phyloP scores from a whole-genome alignment of 441 rosid species.

The Macaranga tanarius region DNA sequence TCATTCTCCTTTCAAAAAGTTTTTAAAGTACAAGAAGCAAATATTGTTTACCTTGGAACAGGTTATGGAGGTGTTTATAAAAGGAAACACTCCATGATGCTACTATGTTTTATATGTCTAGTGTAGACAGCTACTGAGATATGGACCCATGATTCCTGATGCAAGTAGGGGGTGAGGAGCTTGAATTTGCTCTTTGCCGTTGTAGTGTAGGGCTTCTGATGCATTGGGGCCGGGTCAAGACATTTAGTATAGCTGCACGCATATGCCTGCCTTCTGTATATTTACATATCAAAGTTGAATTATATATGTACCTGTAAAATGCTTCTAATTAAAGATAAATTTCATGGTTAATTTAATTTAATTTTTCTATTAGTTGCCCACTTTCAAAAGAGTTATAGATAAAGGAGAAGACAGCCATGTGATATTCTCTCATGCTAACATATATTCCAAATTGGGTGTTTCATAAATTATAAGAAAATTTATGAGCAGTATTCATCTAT shows the following conservation, averaged over 20 bases:
- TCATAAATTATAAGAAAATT: no score
- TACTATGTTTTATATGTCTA: background rate
- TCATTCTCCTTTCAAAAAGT: no score
- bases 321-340: background rate
- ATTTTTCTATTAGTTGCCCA: background rate
- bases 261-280: background rate
- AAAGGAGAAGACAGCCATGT: background rate
- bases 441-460: no score
- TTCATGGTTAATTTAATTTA: background rate
- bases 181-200: background rate
- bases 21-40: background rate
- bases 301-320: background rate
- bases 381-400: background rate
- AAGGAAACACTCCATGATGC: constrained; percentile 20
- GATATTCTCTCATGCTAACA: background rate
- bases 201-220: constrained; percentile 9
- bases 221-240: background rate
- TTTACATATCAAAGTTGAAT: background rate
- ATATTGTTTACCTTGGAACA: background rate
- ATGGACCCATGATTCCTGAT: constrained; percentile 21
- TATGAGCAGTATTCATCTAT: no score
- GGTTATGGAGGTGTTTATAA: background rate
- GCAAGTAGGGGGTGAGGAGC: background rate
- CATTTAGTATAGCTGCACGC: background rate
- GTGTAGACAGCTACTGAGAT: constrained; percentile 1